Conservation (phyloP, 108 stramenopile species). For the Pseudonitzschia delicatissima region DNA sequence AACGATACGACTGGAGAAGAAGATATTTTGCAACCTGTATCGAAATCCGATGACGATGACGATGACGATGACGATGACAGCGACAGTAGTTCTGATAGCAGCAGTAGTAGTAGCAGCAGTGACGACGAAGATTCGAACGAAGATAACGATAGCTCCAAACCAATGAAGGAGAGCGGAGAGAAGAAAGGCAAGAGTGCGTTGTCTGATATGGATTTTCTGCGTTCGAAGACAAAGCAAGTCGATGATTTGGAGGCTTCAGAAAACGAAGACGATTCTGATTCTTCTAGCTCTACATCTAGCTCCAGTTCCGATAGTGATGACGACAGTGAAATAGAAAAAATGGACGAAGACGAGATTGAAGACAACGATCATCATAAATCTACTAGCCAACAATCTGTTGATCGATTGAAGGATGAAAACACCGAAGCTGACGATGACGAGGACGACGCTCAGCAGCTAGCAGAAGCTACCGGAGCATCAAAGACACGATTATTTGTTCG, state of each 20-base stretch:
- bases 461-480: constrained; percentile 16
- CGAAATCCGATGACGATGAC: constrained; percentile 13
- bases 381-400: background rate
- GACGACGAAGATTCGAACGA: constrained; percentile 28
- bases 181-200: constrained; percentile 5
- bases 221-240: constrained; percentile 59
- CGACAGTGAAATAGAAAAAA: constrained; percentile 7
- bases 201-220: constrained; percentile 80
- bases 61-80: constrained; percentile 18
- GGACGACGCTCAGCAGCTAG: constrained; percentile 20
- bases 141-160: constrained; percentile 18
- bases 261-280: constrained; percentile 16
- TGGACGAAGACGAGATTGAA: background rate
- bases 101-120: constrained; percentile 25
- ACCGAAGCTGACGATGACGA: constrained; percentile 27
- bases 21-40: background rate
- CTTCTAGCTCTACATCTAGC: background rate
- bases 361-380: constrained; percentile 19
- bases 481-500: constrained; percentile 86
- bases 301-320: constrained; percentile 2
- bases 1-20: constrained; percentile 63
- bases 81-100: constrained; percentile 22
- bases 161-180: background rate
- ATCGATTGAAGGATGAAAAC: background rate
- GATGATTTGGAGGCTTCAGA: constrained; percentile 57